Conservation (phyloP, 2,329 filamentous ascomycete genomes). For the Colletotrichum chlorophyti region DNA sequence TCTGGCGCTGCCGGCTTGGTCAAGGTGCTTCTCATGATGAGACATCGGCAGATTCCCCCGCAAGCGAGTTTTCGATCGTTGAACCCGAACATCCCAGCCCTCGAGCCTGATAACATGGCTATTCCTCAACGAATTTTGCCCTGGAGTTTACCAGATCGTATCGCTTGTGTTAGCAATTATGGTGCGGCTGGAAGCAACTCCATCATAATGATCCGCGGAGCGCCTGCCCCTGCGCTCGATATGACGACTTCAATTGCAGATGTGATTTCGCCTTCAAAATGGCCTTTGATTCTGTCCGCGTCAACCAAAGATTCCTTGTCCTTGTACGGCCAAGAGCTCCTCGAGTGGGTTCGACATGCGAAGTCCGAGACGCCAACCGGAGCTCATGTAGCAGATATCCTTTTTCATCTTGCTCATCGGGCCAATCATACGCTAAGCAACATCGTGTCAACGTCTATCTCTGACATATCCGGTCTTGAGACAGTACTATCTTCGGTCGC, state of each 20-base stretch:
- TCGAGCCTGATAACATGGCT: neutral
- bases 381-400: neutral
- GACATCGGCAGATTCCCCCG: conserved; percentile 30
- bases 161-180: conserved; percentile 44
- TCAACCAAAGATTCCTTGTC: neutral
- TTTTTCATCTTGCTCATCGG: neutral
- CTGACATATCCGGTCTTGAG: neutral
- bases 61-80: conserved; percentile 34
- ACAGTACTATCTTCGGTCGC: neutral
- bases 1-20: conserved; percentile 35
- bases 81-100: conserved; percentile 32
- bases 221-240: neutral
- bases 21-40: conserved; percentile 37
- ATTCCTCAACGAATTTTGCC: neutral
- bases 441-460: neutral
- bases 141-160: neutral
- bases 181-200: conserved; percentile 38
- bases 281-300: neutral
- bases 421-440: neutral
- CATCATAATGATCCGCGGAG: conserved; percentile 38
- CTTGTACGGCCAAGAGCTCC: neutral
- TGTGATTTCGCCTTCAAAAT: neutral
- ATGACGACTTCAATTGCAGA: neutral
- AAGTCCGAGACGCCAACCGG: neutral
- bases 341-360: neutral